Evolutionary conservation across 306 rosid genomes (phyloP).

Genomic region (Canavalia gladiata): DNA sequence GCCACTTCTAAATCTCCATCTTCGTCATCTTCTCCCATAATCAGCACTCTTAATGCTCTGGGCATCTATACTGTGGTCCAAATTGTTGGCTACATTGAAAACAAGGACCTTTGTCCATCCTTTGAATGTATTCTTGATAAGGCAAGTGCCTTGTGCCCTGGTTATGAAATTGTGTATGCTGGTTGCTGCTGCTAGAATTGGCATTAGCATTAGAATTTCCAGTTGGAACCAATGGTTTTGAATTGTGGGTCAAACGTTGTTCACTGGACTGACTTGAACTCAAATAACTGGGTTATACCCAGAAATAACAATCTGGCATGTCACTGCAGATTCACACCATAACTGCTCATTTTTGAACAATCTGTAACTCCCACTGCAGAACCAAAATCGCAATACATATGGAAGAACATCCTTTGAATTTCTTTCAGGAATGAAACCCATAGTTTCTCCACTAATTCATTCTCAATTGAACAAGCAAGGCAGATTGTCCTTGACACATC

Average conservation of each 20-base stretch:
- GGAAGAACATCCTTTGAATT: background rate
- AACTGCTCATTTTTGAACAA: background rate
- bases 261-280: too few species aligned
- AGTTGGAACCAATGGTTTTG: background rate
- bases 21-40: background rate
- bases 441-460: background rate
- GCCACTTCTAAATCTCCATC: too few species aligned
- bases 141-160: background rate
- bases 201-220: background rate
- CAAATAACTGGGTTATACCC: background rate
- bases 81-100: background rate
- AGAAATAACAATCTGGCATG: background rate
- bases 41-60: background rate
- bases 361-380: background rate
- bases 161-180: background rate
- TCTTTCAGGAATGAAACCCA: background rate
- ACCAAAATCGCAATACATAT: background rate
- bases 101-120: background rate
- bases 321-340: constrained; percentile 17
- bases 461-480: background rate
- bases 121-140: background rate
- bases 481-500: background rate
- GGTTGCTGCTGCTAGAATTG: background rate
- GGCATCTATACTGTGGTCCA: too few species aligned
- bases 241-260: too few species aligned